phyloP scores from a whole-genome alignment of 345 rosid genomes.

The Jatropha curcas region DNA sequence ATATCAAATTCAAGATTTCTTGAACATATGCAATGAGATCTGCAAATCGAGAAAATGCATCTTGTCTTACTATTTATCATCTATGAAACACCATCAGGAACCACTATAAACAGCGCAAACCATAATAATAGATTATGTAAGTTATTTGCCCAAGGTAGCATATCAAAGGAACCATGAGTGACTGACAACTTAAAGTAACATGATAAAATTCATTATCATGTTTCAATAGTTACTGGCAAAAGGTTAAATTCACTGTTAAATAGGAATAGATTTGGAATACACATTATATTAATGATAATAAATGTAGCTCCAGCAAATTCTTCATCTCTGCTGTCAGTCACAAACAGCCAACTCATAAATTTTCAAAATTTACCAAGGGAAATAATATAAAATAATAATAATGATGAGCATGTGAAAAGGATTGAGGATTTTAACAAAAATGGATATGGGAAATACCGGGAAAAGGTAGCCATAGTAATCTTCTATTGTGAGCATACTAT shows the following conservation, averaged over 20 bases:
- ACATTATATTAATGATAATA: not conserved
- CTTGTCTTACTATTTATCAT: not conserved
- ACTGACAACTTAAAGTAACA: not conserved
- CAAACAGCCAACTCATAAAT: not conserved
- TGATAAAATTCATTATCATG: not conserved
- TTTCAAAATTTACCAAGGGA: no score
- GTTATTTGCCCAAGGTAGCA: not conserved
- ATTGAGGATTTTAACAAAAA: no score
- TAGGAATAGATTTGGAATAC: not conserved
- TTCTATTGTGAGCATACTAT: slow-evolving; percentile 74
- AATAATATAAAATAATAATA: no score
- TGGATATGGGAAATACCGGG: slow-evolving; percentile 46
- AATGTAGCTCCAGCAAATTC: not conserved
- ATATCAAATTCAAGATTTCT: not conserved
- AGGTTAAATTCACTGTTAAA: not conserved
- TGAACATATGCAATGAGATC: not conserved
- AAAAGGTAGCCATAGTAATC: slow-evolving; percentile 66
- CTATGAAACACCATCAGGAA: not conserved
- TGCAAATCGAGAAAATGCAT: not conserved
- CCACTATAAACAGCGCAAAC: no score
- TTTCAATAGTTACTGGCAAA: not conserved
- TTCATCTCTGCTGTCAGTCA: not conserved
- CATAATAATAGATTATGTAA: no score
- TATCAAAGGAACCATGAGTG: not conserved
- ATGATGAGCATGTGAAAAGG: not conserved